Conservation (phyloP, 306 rosid species). For the Phaseolus lunatus region DNA sequence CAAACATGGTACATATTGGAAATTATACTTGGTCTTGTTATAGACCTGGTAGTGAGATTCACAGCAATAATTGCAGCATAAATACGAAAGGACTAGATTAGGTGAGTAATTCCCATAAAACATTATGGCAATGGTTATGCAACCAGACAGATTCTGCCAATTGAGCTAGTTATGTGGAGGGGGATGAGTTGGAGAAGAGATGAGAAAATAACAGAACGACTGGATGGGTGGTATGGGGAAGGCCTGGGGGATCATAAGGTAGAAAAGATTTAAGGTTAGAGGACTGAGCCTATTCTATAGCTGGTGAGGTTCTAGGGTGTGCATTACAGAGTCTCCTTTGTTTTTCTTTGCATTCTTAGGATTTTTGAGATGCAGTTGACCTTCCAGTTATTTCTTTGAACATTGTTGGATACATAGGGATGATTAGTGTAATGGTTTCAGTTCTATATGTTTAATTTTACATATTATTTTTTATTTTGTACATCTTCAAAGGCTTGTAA, state of each 20-base stretch:
- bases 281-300: not conserved
- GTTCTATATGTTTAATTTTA: not conserved
- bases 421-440: not conserved
- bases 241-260: not conserved
- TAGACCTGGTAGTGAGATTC: not conserved
- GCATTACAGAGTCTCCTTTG: not conserved
- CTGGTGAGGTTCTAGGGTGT: not conserved
- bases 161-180: not conserved
- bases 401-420: not conserved
- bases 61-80: not conserved
- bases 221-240: not conserved
- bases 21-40: slow-evolving; percentile 4
- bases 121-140: not conserved
- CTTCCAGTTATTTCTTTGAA: not conserved
- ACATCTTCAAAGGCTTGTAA: not conserved
- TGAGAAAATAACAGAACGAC: not conserved
- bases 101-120: not conserved
- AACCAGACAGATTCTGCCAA: not conserved
- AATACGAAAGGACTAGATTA: not conserved
- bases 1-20: slow-evolving; percentile 16
- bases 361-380: not conserved
- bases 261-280: not conserved
- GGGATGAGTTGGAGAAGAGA: not conserved
- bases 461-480: not conserved
- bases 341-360: not conserved